Conservation (phyloP, 495 filamentous ascomycete species). For the Clohesyomyces aquaticus region DNA sequence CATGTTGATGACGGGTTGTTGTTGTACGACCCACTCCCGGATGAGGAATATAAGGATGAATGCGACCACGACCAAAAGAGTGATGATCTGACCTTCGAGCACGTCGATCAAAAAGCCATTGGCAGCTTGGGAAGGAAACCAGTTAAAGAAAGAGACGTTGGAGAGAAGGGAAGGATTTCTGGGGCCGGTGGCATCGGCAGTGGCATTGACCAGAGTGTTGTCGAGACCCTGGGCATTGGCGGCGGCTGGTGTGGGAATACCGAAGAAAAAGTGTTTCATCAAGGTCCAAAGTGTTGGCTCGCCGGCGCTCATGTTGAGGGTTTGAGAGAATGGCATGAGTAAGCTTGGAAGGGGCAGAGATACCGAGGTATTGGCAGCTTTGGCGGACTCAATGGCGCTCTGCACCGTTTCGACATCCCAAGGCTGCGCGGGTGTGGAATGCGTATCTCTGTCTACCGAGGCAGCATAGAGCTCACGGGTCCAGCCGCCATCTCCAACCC, state of each 20-base stretch:
- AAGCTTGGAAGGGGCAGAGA: constrained; percentile 36
- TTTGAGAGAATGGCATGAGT: constrained; percentile 51
- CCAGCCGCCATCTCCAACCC: constrained; percentile 92
- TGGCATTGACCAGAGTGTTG: constrained; percentile 11
- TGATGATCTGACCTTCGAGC: constrained; percentile 91
- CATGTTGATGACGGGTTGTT: constrained; percentile 78
- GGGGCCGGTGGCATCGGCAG: not conserved
- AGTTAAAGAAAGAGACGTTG: constrained; percentile 70
- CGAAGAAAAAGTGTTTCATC: constrained; percentile 48
- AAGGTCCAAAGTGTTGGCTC: constrained; percentile 57
- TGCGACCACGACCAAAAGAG: constrained; percentile 80
- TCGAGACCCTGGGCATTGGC: too few species aligned
- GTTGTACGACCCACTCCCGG: constrained; percentile 96
- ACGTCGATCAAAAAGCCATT: constrained; percentile 83
- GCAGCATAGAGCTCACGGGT: constrained; percentile 44
- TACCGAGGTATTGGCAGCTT: constrained; percentile 50
- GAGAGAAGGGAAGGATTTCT: constrained; percentile 62
- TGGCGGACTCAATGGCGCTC: constrained; percentile 37
- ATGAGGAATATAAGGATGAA: constrained; percentile 97
- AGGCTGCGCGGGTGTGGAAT: not conserved
- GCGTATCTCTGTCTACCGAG: not conserved
- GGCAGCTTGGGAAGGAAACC: constrained; percentile 67
- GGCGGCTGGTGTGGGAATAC: constrained; percentile 17
- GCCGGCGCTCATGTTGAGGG: constrained; percentile 50
- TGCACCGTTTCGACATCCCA: constrained; percentile 26